Evolutionary conservation across 768 basidiomycete genomes (phyloP).

Genomic region (Kwoniella mangroviensis): DNA sequence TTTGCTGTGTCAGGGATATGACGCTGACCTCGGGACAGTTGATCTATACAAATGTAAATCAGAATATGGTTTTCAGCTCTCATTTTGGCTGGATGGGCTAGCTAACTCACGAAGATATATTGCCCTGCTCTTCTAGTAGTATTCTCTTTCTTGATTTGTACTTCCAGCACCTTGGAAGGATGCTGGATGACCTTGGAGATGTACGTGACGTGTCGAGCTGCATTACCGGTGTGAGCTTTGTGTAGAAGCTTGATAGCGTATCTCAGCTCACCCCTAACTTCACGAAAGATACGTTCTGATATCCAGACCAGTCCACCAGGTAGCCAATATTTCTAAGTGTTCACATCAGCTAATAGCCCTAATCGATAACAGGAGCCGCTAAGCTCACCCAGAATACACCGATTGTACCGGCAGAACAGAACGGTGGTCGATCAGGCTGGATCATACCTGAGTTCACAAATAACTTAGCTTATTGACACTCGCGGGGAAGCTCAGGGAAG

Average conservation of each 20-base stretch:
- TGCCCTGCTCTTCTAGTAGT: conserved; percentile 81
- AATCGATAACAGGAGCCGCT: not conserved
- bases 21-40: conserved; percentile 30
- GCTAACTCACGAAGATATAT: conserved; percentile 80
- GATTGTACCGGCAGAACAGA: conserved; percentile 79
- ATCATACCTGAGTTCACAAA: conserved; percentile 47
- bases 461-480: not conserved
- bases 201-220: conserved; percentile 83
- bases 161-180: conserved; percentile 89
- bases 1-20: no score
- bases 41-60: conserved; percentile 14
- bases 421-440: conserved; percentile 82
- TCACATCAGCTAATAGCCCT: not conserved
- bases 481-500: not conserved
- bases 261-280: conserved; percentile 65
- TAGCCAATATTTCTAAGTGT: conserved; percentile 53
- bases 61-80: not conserved
- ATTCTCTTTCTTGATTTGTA: conserved; percentile 97
- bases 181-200: conserved; percentile 88
- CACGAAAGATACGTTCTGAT: conserved; percentile 84
- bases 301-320: conserved; percentile 70
- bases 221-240: not conserved
- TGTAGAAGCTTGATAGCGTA: no score
- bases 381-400: conserved; percentile 91
- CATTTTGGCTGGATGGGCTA: not conserved